phyloP scores from a whole-genome alignment of 2,329 filamentous ascomycete species.

The Huntiella abstrusa region DNA sequence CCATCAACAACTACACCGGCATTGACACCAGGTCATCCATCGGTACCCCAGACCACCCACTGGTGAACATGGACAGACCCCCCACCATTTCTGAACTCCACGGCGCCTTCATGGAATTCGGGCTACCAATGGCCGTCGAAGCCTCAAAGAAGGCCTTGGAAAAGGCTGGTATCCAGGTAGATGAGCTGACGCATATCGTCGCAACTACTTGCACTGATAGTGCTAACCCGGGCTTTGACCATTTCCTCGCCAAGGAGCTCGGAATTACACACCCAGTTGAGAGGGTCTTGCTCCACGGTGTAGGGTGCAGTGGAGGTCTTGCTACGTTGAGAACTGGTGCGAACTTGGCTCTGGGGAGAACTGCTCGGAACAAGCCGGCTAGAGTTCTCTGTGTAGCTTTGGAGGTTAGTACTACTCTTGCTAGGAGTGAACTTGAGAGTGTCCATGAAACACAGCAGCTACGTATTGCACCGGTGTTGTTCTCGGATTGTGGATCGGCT shows the following conservation, averaged over 20 bases:
- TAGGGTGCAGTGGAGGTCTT: constrained; percentile 47
- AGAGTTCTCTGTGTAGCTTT: constrained; percentile 46
- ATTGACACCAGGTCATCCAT: constrained; percentile 45
- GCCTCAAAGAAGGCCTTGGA: constrained; percentile 36
- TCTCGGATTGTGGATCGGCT: constrained; percentile 53
- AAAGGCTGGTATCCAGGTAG: constrained; percentile 31
- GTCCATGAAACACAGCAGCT: constrained; percentile 39
- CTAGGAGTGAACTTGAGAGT: constrained; percentile 46
- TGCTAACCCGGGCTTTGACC: constrained; percentile 50
- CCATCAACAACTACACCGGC: constrained; percentile 45
- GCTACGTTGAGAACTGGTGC: constrained; percentile 44
- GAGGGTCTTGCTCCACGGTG: constrained; percentile 45
- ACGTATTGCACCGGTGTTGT: constrained; percentile 45
- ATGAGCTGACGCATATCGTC: constrained; percentile 46
- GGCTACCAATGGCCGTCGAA: constrained; percentile 36
- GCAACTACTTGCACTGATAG: constrained; percentile 52
- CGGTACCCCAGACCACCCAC: constrained; percentile 38
- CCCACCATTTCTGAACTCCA: constrained; percentile 39
- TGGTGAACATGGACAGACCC: constrained; percentile 33
- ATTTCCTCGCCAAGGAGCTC: constrained; percentile 40
- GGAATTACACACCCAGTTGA: constrained; percentile 40
- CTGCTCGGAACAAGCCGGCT: constrained; percentile 37
- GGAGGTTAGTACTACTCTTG: constrained; percentile 41
- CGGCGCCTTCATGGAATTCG: constrained; percentile 34
- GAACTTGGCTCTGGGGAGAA: constrained; percentile 45